Conservation (phyloP, 169 alveolate species). For the Plasmodium knowlesi region DNA sequence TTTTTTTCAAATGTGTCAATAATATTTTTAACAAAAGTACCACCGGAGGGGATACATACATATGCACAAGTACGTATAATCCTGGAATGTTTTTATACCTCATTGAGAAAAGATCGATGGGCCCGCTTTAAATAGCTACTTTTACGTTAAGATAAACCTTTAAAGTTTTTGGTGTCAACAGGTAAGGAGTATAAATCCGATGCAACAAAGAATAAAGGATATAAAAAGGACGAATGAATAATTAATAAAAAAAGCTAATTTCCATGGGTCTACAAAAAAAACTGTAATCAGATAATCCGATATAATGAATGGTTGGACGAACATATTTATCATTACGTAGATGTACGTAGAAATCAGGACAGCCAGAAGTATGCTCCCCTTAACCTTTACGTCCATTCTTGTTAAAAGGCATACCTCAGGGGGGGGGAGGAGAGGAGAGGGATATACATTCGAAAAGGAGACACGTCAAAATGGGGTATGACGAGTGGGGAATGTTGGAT, state of each 20-base stretch:
- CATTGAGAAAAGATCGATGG: no score
- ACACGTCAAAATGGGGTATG: not conserved
- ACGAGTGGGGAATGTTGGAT: not conserved
- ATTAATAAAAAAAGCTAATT: slow-evolving; percentile 54
- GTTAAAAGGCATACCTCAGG: not conserved
- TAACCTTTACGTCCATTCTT: slow-evolving; percentile 47
- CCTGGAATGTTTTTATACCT: not conserved
- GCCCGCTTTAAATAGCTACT: slow-evolving; percentile 8
- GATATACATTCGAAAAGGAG: not conserved
- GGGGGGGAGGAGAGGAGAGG: not conserved
- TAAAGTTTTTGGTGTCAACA: slow-evolving; percentile 24
- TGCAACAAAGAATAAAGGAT: slow-evolving; percentile 63
- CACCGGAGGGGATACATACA: not conserved
- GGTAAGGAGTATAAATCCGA: slow-evolving; percentile 34
- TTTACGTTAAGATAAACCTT: not conserved
- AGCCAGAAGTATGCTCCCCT: slow-evolving; percentile 46
- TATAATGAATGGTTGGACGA: slow-evolving; percentile 69
- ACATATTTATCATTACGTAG: slow-evolving; percentile 63
- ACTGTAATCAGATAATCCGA: slow-evolving; percentile 53
- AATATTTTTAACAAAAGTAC: not conserved
- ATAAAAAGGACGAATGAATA: slow-evolving; percentile 50
- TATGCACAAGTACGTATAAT: not conserved
- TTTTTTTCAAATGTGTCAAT: not conserved
- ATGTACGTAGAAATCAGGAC: slow-evolving; percentile 18
- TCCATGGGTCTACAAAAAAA: slow-evolving; percentile 77